A percentile compares a stretch with the other conserved stretches of the same genome.
phyloP scores from a whole-genome alignment of 768 basidiomycete genomes.

The Xanthoconium stramineum region DNA sequence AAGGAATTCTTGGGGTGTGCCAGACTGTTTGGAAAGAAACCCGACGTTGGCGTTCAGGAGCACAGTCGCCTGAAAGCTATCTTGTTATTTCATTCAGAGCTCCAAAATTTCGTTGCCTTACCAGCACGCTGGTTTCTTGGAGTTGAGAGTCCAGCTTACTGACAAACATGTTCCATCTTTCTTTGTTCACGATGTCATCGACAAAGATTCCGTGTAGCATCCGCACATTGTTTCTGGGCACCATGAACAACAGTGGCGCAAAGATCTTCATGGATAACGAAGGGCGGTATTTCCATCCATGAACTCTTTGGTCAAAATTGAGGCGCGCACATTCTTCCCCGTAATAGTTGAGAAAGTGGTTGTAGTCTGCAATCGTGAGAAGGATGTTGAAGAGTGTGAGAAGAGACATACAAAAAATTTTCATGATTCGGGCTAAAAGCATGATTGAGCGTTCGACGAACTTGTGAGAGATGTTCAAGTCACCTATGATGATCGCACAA shows the following conservation, averaged over 20 bases:
- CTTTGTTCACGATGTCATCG: constrained; percentile 41
- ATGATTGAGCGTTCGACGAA: constrained; percentile 5
- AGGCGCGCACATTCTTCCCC: constrained; percentile 45
- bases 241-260: constrained; percentile 47
- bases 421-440: constrained; percentile 29
- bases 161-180: constrained; percentile 45
- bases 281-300: constrained; percentile 22
- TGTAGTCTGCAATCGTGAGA: constrained; percentile 26
- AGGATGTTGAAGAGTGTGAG: background rate
- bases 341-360: constrained; percentile 40
- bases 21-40: constrained; percentile 53
- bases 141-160: constrained; percentile 45
- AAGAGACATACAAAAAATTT: constrained; percentile 23
- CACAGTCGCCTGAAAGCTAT: constrained; percentile 46
- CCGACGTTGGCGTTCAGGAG: constrained; percentile 57
- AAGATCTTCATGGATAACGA: constrained; percentile 38
- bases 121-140: constrained; percentile 52
- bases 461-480: background rate
- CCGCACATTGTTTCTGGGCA: constrained; percentile 45
- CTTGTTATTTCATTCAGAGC: background rate
- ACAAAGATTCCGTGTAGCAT: constrained; percentile 48
- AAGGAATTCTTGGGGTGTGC: constrained; percentile 36
- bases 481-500: constrained; percentile 22
- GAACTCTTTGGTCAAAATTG: constrained; percentile 31
- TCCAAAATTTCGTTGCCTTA: constrained; percentile 24